phyloP scores from a whole-genome alignment of 2,329 filamentous ascomycete genomes.

The Alternaria panax region DNA sequence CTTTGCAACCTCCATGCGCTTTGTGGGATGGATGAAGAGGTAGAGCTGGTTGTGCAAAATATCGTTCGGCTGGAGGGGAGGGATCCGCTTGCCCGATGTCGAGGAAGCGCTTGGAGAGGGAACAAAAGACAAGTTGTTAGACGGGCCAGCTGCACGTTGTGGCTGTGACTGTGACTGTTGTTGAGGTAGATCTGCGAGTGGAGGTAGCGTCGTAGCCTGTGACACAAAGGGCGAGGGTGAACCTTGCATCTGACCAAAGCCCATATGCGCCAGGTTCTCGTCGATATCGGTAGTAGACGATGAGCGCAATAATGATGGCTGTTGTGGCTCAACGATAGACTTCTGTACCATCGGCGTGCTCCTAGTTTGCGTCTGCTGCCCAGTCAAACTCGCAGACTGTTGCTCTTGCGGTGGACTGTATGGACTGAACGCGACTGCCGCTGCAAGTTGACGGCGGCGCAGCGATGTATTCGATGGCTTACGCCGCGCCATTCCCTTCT shows the following conservation, averaged over 20 bases:
- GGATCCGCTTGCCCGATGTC: neutral
- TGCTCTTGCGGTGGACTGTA: neutral
- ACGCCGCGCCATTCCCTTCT: neutral
- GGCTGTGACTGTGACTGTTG: neutral
- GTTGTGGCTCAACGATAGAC: neutral
- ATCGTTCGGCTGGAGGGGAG: constrained; percentile 3
- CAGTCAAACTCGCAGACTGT: neutral
- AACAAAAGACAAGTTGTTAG: neutral
- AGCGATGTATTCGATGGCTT: constrained; percentile 1
- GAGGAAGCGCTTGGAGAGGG: neutral
- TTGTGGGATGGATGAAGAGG: neutral
- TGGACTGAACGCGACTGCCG: neutral
- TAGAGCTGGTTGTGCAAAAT: neutral
- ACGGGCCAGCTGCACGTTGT: neutral
- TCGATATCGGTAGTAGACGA: constrained; percentile 15
- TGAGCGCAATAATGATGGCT: constrained; percentile 3
- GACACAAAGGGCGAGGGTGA: neutral
- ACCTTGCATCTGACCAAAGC: neutral
- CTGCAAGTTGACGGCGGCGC: neutral
- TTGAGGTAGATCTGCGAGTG: neutral
- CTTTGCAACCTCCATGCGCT: neutral
- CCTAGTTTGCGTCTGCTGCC: neutral
- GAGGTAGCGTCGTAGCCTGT: neutral
- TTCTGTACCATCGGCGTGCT: neutral
- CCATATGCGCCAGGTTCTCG: neutral